Base-by-base conservation (phyloP, 345 rosid genomes). In the Arabidopsis arenosa region DNA sequence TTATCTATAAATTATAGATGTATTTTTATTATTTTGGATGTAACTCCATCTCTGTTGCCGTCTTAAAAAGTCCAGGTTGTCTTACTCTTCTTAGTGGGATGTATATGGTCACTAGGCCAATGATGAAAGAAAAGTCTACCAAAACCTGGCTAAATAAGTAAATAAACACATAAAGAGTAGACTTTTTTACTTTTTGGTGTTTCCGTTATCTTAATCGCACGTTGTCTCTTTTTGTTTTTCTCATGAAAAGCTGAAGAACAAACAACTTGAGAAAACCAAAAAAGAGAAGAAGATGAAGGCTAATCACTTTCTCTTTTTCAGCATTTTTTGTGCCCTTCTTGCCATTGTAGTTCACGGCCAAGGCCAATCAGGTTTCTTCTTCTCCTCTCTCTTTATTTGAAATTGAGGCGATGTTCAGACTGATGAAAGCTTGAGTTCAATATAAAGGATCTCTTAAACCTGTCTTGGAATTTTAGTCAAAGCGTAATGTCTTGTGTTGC, bases 331-430 rank as follows among this genome's bases (percentile, higher is more conserved):
- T 26, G 51, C 58, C 40, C 62, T 74, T 45, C 62, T 74, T 45
- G 59, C 72, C 35, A 33, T 66, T 75, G 39, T 70, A 0, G 78
- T 76, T 44, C 77, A 65, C 58, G 80, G 84, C 53, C 87, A 84
- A 59, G 80, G 44, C 63, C 84, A 82, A 57, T 36, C 85, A 82
- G 87, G 87, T 84, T 72, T 43, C 5, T 6, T 43, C n/a, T 68
- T 52, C 55, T 41, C 41, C 48, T 52, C 64, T 43, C 64, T 60
- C 28, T 52, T 7, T 21, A 10, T 26, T 14, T 70, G 55, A 17
- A 63, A 52, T 4, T 39, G 39, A 59, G 21, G 32, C 45, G 3
- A 61, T 48, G 11, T 44, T 43, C 30, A 61, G 9, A 59, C 37
- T 21, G 7, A 44, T 21, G 26, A 59, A 62, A 44, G 2, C 28